Evolutionary conservation across 768 basidiomycete genomes (phyloP).

Genomic region (Tephrocybe sp.): DNA sequence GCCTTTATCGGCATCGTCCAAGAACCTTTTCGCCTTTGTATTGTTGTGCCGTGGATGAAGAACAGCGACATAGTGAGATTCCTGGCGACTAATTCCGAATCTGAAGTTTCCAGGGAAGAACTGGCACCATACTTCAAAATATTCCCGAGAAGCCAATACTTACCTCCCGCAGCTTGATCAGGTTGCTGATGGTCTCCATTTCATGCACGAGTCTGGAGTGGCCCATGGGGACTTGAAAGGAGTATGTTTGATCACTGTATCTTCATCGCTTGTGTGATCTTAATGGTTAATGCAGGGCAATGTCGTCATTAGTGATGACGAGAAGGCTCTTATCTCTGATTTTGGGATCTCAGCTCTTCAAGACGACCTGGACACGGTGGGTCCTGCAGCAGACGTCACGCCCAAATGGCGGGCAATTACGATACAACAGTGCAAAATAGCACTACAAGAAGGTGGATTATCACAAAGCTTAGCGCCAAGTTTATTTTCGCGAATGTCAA

Average conservation of each 20-base stretch:
- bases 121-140: no score
- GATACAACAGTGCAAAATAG: not conserved
- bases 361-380: not conserved
- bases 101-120: conserved; percentile 10
- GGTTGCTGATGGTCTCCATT: conserved; percentile 27
- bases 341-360: conserved; percentile 12
- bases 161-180: conserved; percentile 21
- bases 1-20: conserved; percentile 22
- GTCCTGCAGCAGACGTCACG: not conserved
- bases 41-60: conserved; percentile 31
- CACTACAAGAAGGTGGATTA: conserved; percentile 1
- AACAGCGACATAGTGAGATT: conserved; percentile 24
- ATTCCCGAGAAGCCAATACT: no score
- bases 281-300: conserved; percentile 8
- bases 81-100: conserved; percentile 2
- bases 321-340: conserved; percentile 12
- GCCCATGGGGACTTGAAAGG: conserved; percentile 43
- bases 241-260: conserved; percentile 15
- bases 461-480: conserved; percentile 2
- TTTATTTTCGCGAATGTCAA: conserved; percentile 12
- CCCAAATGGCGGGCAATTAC: not conserved
- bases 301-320: conserved; percentile 14
- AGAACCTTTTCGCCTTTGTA: conserved; percentile 16
- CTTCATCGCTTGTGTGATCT: not conserved
- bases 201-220: conserved; percentile 25